Percentiles rank a stretch among this genome's conserved stretches.
phyloP scores from a whole-genome alignment of 202 grass and related monocot species.

The Musa balbisiana region DNA sequence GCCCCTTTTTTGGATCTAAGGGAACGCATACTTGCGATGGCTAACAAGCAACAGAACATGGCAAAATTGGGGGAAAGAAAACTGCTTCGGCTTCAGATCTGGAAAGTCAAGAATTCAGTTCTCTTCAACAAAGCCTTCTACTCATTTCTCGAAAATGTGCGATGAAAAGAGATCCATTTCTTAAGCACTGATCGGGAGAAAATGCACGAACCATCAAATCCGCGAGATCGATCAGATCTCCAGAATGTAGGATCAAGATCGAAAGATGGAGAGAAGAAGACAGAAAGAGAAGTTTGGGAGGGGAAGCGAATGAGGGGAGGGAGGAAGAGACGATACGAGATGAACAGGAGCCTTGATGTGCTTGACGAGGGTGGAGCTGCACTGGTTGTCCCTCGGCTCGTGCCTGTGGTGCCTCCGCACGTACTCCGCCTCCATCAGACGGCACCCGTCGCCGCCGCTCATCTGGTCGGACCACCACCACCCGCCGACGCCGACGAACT shows the following conservation, averaged over 20 bases:
- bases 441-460: background rate
- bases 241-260: background rate
- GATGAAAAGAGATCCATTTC: background rate
- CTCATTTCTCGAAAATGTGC: background rate
- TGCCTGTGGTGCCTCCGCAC: constrained; percentile 17
- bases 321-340: background rate
- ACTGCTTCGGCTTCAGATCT: background rate
- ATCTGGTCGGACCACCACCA: constrained; percentile 1
- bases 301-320: background rate
- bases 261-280: background rate
- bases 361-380: constrained; percentile 18
- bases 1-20: background rate
- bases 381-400: constrained; percentile 5
- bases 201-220: background rate
- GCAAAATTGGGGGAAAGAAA: background rate
- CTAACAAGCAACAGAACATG: background rate
- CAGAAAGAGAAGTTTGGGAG: background rate
- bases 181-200: background rate
- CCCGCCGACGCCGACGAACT: background rate
- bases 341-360: constrained; percentile 18
- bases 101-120: background rate
- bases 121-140: background rate
- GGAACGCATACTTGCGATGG: background rate
- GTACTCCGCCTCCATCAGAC: constrained; percentile 8
- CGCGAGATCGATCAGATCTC: background rate